Conservation (phyloP, 257 asterid genomes). For the Solanum pimpinellifolium region DNA sequence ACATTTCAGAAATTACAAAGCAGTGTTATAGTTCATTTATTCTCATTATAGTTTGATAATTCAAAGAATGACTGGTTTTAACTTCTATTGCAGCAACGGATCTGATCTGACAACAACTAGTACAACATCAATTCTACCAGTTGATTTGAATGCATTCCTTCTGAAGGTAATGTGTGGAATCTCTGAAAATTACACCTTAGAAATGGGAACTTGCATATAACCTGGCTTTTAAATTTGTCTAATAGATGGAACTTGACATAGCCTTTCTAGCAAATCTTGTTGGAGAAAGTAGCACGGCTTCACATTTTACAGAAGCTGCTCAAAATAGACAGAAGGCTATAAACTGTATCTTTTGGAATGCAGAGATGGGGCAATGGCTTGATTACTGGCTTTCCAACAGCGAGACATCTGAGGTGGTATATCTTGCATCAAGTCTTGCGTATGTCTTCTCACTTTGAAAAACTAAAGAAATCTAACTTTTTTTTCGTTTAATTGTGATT, state of each 20-base stretch:
- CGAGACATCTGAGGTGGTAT: slow-evolving; percentile 22
- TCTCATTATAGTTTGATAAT: not conserved
- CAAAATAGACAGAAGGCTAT: slow-evolving; percentile 53
- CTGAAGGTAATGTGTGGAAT: slow-evolving; percentile 41
- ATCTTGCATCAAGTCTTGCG: not conserved
- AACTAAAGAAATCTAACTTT: not conserved
- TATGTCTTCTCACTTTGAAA: not conserved
- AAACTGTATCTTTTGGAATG: slow-evolving; percentile 56
- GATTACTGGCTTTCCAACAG: slow-evolving; percentile 64
- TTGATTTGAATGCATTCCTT: slow-evolving; percentile 75
- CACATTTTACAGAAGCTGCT: slow-evolving; percentile 38
- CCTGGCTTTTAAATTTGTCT: not conserved
- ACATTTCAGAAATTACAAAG: not conserved
- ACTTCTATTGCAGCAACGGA: slow-evolving; percentile 34
- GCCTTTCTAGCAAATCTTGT: slow-evolving; percentile 38
- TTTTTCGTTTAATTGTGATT: not conserved
- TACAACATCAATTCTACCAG: slow-evolving; percentile 65
- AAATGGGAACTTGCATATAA: not conserved
- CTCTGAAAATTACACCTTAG: not conserved
- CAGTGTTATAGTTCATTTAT: not conserved
- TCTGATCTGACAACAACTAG: slow-evolving; percentile 65
- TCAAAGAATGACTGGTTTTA: not conserved
- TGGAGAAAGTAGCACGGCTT: slow-evolving; percentile 32
- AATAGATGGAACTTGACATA: slow-evolving; percentile 88
- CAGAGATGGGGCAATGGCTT: slow-evolving; percentile 70